These are phyloP conservation scores for Blastobotrys muscicola DNA, from an alignment of 805 yeast genomes.

Conservation along the genomic window DNA sequence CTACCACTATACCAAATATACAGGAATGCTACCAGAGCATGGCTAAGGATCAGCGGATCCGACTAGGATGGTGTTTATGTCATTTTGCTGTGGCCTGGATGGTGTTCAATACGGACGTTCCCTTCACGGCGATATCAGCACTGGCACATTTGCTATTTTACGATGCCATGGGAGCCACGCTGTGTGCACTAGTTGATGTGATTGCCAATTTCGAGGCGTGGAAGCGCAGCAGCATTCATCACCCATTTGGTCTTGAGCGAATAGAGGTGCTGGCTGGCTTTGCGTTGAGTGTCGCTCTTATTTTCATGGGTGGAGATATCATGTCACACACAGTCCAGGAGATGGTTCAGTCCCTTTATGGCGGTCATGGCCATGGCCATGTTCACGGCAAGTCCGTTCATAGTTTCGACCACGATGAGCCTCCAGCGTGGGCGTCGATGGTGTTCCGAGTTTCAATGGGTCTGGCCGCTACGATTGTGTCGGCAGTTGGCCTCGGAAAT, in stretches of 20 bases:
- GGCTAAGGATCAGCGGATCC: conserved; percentile 45
- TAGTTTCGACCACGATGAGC: conserved; percentile 5
- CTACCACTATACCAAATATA: conserved; percentile 62
- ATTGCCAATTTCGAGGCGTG: conserved; percentile 91
- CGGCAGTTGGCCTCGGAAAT: conserved; percentile 28
- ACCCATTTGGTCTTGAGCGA: conserved; percentile 92
- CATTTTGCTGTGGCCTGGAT: conserved; percentile 48
- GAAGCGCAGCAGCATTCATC: conserved; percentile 69
- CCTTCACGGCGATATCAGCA: conserved; percentile 56
- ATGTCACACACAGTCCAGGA: conserved; percentile 84
- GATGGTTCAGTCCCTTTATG: conserved; percentile 32
- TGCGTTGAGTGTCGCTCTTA: conserved; percentile 71
- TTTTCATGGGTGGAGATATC: conserved; percentile 87
- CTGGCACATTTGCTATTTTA: conserved; percentile 81
- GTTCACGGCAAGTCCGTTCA: conserved; percentile 6
- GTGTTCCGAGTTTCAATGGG: conserved; percentile 22
- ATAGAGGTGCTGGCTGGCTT: conserved; percentile 81
- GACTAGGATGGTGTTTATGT: conserved; percentile 46
- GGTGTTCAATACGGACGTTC: conserved; percentile 53
- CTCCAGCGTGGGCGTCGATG: conserved; percentile 12
- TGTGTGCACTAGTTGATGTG: conserved; percentile 62
- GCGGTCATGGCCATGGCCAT: conserved; percentile 16
- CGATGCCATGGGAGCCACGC: conserved; percentile 69
- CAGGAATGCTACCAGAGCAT: conserved; percentile 56
- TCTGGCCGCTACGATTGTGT: conserved; percentile 25